Base-by-base conservation (phyloP, 2,329 filamentous ascomycete genomes). In the Paracoccidioides brasiliensis region DNA sequence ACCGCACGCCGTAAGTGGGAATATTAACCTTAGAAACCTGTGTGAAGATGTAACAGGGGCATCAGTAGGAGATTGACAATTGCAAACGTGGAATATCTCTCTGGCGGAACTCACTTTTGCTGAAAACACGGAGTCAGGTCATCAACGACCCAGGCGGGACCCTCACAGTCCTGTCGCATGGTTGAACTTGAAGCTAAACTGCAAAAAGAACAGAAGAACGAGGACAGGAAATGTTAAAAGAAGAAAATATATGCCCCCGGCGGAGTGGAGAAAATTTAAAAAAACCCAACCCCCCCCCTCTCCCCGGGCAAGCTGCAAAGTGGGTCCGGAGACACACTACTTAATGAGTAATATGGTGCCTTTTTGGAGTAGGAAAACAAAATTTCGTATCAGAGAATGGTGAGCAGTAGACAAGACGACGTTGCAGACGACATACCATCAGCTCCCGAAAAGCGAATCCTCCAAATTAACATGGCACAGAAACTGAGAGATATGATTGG, bases 21-120 rank as follows among this genome's bases (percentile, higher is more conserved):
- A 78, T 49, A 95, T 76, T 58, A 88, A 82, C 70, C 88, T 84
- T 54, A 95, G 80, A 69, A 87, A 90, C 70, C 88, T 91, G 68
- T 57, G 60, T 58, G 55, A 40, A 12, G 59, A 42, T 32, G 41
- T 8, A n/a, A 28, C 37, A 50, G 41, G 33, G 28, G n/a, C 22
- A 37, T 49, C 32, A 49, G 46, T n/a, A 49, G 35, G 53, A n/a
- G 50, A 42, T 33, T 12, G 14, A 9, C 37, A 42, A 35, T 6
- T 12, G 22, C 42, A 30, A 12, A 46, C 38, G 52, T 22, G 22
- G 52, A 53, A 41, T 4, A 28, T 30, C n/a, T 5, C 14, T 53
- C 33, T 50, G 52, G 51, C 28, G 51, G 52, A 49, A 40, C 75
- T 64, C 67, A 78, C 76, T 73, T 76, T 69, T 74, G 75, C 66